A percentile compares a stretch with the other conserved stretches of the same genome.
These are phyloP conservation scores for Urtica urens DNA, from an alignment of 306 rosid genomes.

Conservation along the genomic window DNA sequence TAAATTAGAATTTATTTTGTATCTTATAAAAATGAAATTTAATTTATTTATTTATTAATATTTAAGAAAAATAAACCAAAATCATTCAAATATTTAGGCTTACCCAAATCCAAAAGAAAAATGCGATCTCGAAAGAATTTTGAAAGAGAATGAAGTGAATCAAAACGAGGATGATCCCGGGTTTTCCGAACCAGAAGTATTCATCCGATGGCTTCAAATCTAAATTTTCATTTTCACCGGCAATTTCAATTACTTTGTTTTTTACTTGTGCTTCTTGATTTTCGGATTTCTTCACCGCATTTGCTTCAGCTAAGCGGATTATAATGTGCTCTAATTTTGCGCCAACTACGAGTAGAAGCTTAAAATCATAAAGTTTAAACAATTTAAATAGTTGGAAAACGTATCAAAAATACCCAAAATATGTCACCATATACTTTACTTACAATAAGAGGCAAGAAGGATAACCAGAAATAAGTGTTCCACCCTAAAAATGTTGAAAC, in stretches of 20 bases:
- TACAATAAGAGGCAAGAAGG: slow-evolving; percentile 79
- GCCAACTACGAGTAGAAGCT: slow-evolving; percentile 87
- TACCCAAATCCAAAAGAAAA: slow-evolving; percentile 95
- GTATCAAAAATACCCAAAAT: not conserved
- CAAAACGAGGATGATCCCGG: slow-evolving; percentile 45
- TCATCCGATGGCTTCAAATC: slow-evolving; percentile 64
- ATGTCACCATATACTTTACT: slow-evolving; percentile 22
- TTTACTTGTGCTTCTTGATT: slow-evolving; percentile 8
- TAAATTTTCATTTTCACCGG: not conserved
- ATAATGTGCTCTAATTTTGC: slow-evolving; percentile 86
- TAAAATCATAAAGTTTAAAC: too few relatives aligned
- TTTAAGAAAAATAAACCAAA: too few relatives aligned
- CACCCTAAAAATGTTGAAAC: slow-evolving; percentile 43
- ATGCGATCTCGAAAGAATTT: slow-evolving; percentile 85
- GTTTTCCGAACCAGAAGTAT: slow-evolving; percentile 62
- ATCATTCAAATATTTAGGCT: too few relatives aligned
- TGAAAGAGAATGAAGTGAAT: slow-evolving; percentile 93
- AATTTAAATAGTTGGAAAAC: not conserved
- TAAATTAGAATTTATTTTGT: not conserved
- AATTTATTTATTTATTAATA: not conserved
- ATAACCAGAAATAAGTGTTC: slow-evolving; percentile 88
- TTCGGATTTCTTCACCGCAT: slow-evolving; percentile 5
- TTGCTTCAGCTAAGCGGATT: slow-evolving; percentile 50
- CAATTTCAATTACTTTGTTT: not conserved
- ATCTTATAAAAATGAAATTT: too few relatives aligned